Base-by-base conservation (phyloP, 2,329 filamentous ascomycete species). In the Metarhizium guizhouense region DNA sequence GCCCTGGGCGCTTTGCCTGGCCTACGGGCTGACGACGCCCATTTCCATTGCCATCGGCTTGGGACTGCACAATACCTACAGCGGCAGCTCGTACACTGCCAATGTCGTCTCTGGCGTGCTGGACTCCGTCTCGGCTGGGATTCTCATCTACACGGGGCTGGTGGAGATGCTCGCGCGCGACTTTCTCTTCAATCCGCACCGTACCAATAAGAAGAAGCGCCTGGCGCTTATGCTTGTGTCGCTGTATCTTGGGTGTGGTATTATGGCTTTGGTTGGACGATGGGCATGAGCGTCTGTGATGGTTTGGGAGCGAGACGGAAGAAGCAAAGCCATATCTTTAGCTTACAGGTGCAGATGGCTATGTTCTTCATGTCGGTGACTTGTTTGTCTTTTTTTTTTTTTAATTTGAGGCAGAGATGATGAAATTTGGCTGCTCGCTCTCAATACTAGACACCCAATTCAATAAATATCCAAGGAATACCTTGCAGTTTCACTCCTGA, bases 111-210 rank as follows among this genome's bases (percentile, higher is more conserved):
- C 91, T 61, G 90, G 91, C 11, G 75, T 95, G 0, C 90, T 95
- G 60, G 90, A 95, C 67, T 81, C 87, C 0, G 87, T 95, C 61
- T 89, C 85, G 38, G 88, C 88, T 0, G 90, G 90, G 38, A 94
- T 95, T 58, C 74, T 95, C 52, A 86, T 96, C 56, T 95, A 95
- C 70, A 95, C 90, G 0, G 90, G 88, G 2, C 75, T 95, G 18
- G 89, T 96, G 7, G 91, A 95, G 73, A 75, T 95, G 55, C 85
- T 95, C 79, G 94, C 65, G 90, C 53, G 56, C 16, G 56, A 96
- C 68, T 95, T 95, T 72, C 88, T 96, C 84, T 95, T 94, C 73
- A 92, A 86, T 67, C 79, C 80, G 4, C 81, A 86, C 58, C 92
- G 95, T 85, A 83, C 85, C 51, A 82, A 82, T 53, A 59, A 61